Evolutionary conservation across 2,329 filamentous ascomycete species (phyloP).

Genomic region (Fusarium beomiforme): DNA sequence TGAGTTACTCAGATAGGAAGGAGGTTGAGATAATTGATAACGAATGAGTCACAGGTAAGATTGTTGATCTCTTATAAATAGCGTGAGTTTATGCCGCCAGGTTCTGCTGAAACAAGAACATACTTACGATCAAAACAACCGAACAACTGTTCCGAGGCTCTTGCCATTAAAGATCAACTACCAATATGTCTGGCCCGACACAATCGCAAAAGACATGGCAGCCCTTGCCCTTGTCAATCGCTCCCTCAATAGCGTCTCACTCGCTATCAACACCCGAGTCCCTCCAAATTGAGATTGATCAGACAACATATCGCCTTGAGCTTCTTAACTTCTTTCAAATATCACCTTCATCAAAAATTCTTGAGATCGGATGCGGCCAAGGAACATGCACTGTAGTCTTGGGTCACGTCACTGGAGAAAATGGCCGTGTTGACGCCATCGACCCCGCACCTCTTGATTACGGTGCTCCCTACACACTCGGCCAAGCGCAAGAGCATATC

Average conservation of each 20-base stretch:
- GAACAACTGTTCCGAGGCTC: too few relatives aligned
- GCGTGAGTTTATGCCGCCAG: neutral
- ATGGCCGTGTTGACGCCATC: constrained; percentile 1
- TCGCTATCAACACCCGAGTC: neutral
- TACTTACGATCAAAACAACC: neutral
- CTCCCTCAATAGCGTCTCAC: neutral
- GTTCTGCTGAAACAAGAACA: too few relatives aligned
- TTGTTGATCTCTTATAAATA: neutral
- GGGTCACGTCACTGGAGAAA: neutral
- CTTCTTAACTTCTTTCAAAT: neutral
- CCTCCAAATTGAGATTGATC: constrained; percentile 5
- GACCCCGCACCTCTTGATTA: constrained; percentile 18
- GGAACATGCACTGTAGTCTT: constrained; percentile 21
- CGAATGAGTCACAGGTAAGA: neutral
- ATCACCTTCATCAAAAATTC: neutral
- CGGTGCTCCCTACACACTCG: constrained; percentile 14
- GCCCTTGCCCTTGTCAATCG: neutral
- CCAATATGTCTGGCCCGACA: too few relatives aligned
- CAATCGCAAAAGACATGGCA: neutral
- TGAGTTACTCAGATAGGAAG: neutral
- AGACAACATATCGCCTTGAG: neutral
- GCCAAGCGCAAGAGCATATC: constrained; percentile 8
- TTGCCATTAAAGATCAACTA: too few relatives aligned
- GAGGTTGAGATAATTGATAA: neutral
- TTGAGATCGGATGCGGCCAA: constrained; percentile 12